Conservation (phyloP, 305 asterid genomes). For the Lippia alba region DNA sequence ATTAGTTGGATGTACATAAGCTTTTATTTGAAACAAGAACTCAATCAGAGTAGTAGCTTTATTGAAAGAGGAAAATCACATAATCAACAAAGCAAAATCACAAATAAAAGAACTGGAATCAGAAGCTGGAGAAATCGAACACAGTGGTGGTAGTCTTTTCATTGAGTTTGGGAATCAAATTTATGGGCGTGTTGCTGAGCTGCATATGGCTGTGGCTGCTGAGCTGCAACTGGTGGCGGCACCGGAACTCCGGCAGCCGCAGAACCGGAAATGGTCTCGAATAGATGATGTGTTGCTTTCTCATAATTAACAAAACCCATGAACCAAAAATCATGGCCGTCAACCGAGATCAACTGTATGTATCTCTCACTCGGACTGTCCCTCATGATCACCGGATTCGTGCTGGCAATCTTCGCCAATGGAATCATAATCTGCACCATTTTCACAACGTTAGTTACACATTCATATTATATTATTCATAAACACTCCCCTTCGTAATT, state of each 20-base stretch:
- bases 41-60: not conserved
- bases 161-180: not conserved
- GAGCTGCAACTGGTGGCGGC: slow-evolving; percentile 16
- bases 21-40: too few species aligned
- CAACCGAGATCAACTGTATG: slow-evolving; percentile 41
- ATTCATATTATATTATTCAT: not conserved
- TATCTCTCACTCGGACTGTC: slow-evolving; percentile 45
- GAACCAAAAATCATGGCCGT: slow-evolving; percentile 58
- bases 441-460: not conserved
- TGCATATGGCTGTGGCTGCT: too few species aligned
- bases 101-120: slow-evolving; percentile 7
- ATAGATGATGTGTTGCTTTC: slow-evolving; percentile 49
- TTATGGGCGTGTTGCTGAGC: slow-evolving; percentile 3
- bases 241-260: slow-evolving; percentile 41
- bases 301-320: slow-evolving; percentile 56
- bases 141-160: too few species aligned
- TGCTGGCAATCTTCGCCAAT: slow-evolving; percentile 41
- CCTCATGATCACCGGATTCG: slow-evolving; percentile 45
- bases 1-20: too few species aligned
- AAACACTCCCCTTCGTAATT: not conserved
- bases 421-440: slow-evolving; percentile 49
- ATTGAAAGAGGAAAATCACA: slow-evolving; percentile 5
- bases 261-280: slow-evolving; percentile 34
- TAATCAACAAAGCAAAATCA: slow-evolving; percentile 17
- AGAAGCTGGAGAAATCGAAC: slow-evolving; percentile 4